These are phyloP conservation scores for Aeminium ludgeri DNA, from an alignment of 495 filamentous ascomycete species.

Conservation along the genomic window DNA sequence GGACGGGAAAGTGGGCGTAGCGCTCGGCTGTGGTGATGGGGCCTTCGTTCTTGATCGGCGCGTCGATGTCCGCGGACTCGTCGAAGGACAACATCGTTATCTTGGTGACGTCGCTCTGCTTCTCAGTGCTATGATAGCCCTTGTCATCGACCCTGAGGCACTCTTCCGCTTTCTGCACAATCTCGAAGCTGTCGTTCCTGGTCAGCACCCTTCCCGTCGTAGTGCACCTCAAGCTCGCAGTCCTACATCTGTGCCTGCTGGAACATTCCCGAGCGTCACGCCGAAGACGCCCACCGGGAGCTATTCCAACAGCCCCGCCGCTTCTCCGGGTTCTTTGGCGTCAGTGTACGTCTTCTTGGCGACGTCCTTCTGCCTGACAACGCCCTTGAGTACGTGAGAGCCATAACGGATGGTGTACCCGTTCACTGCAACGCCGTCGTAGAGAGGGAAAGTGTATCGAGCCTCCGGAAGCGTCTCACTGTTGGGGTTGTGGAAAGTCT, in stretches of 20 bases:
- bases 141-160: conserved; percentile 19
- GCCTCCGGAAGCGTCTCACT: conserved; percentile 32
- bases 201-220: conserved; percentile 23
- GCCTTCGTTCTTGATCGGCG: conserved; percentile 8
- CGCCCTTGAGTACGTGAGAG: conserved; percentile 33
- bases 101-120: too few relatives aligned
- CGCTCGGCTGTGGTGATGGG: conserved; percentile 14
- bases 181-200: conserved; percentile 36
- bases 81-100: conserved; percentile 42
- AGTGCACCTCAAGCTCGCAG: conserved; percentile 44
- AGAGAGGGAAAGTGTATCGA: conserved; percentile 50
- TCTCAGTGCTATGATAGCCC: background rate
- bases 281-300: conserved; percentile 45
- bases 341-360: conserved; percentile 37
- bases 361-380: conserved; percentile 44
- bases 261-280: conserved; percentile 47
- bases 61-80: conserved; percentile 23
- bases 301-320: conserved; percentile 46
- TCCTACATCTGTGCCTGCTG: conserved; percentile 37
- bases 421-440: conserved; percentile 48
- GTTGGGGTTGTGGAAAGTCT: conserved; percentile 42
- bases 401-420: conserved; percentile 41
- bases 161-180: conserved; percentile 38
- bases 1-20: conserved; percentile 32
- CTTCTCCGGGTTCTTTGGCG: conserved; percentile 38